Evolutionary conservation across 23 red algal species (phyloP).

Genomic region (Gracilaria gracilis): DNA sequence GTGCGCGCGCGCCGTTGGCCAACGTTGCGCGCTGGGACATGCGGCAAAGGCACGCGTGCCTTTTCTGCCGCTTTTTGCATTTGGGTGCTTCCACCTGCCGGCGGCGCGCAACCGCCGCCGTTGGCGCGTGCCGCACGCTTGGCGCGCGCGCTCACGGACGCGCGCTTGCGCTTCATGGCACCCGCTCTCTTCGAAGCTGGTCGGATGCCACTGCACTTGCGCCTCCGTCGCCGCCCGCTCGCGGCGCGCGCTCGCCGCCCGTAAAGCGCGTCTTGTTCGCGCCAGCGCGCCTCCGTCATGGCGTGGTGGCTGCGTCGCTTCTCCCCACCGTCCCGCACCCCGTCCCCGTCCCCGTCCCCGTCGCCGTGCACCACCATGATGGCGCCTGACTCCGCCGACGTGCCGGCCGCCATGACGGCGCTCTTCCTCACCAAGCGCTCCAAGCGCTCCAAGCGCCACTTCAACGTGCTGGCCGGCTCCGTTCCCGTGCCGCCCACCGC

Average conservation of each 20-base stretch:
- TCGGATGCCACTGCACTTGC: no score
- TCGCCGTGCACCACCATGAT: background rate
- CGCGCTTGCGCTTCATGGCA: no score
- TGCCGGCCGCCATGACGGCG: background rate
- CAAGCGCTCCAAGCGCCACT: background rate
- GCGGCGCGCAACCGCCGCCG: no score
- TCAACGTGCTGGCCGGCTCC: background rate
- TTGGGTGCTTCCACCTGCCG: no score
- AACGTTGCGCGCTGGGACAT: background rate
- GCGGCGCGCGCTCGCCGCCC: no score
- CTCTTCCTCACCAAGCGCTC: background rate
- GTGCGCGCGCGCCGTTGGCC: background rate
- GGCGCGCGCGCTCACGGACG: background rate
- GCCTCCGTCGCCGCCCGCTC: no score
- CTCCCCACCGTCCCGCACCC: background rate
- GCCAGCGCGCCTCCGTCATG: background rate
- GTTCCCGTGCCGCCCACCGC: conserved; percentile 1
- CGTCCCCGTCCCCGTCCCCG: background rate
- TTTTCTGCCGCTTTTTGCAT: no score
- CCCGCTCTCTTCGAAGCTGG: no score
- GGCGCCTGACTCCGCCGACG: background rate
- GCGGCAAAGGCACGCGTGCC: no score
- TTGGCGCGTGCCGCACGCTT: no score
- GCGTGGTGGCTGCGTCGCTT: background rate
- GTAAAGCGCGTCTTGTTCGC: no score